These are phyloP conservation scores for Skeletonema potamos DNA, from an alignment of 108 stramenopile genomes.

Conservation along the genomic window DNA sequence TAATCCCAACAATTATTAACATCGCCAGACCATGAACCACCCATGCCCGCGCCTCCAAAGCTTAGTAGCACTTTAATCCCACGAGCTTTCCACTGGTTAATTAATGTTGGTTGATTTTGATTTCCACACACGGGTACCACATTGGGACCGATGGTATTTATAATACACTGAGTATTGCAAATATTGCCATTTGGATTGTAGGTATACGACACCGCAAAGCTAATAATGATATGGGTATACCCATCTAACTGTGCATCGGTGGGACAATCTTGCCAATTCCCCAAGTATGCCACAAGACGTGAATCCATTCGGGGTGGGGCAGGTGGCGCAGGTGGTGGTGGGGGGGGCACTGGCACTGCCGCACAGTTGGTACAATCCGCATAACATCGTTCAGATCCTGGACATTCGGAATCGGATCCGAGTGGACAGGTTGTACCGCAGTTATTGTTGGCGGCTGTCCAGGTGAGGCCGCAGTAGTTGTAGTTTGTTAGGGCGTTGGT, in stretches of 20 bases:
- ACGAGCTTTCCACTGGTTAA: constrained; percentile 17
- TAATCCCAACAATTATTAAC: constrained; percentile 58
- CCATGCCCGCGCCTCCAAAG: constrained; percentile 60
- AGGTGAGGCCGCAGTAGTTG: constrained; percentile 10
- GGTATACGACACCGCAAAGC: constrained; percentile 47
- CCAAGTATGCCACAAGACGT: constrained; percentile 49
- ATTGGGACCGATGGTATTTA: constrained; percentile 12
- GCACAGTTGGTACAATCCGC: neutral
- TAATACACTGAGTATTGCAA: constrained; percentile 36
- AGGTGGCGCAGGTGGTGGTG: neutral
- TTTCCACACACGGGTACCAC: constrained; percentile 36
- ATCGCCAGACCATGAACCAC: constrained; percentile 35
- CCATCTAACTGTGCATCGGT: constrained; percentile 29
- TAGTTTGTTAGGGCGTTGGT: neutral
- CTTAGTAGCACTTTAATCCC: constrained; percentile 55
- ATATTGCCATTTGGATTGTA: constrained; percentile 35
- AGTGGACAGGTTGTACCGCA: constrained; percentile 14
- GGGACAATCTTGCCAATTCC: constrained; percentile 58
- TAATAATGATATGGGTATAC: constrained; percentile 50
- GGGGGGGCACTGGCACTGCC: neutral
- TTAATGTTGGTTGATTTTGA: constrained; percentile 6
- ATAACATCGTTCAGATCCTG: neutral
- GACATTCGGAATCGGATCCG: neutral
- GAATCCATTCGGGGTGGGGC: constrained; percentile 21
- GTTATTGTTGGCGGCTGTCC: constrained; percentile 3